These are phyloP conservation scores for Mollisiaceae sp. DNA, from an alignment of 2,329 filamentous ascomycete species.

Conservation along the genomic window DNA sequence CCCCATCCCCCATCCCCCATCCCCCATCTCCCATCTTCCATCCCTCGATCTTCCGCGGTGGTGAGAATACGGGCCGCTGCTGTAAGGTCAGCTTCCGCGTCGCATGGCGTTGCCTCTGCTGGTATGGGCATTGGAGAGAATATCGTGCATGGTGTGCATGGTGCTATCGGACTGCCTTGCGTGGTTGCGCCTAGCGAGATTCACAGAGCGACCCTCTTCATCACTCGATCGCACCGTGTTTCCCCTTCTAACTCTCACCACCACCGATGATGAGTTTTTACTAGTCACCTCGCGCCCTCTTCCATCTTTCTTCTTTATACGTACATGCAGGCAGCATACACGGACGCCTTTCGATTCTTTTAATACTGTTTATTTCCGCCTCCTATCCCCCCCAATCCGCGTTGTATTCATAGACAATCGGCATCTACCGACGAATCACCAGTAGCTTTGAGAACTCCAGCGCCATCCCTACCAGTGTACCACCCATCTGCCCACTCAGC, in stretches of 20 bases:
- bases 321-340: conserved; percentile 34
- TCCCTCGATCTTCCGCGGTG: background rate
- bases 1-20: background rate
- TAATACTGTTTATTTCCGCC: conserved; percentile 18
- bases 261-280: conserved; percentile 13
- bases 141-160: background rate
- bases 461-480: conserved; percentile 2
- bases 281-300: conserved; percentile 13
- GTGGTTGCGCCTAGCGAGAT: conserved; percentile 2
- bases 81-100: background rate
- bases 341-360: conserved; percentile 34
- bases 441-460: conserved; percentile 9
- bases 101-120: background rate
- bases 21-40: background rate
- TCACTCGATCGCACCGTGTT: conserved; percentile 1
- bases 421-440: conserved; percentile 13
- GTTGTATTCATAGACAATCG: conserved; percentile 7
- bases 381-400: conserved; percentile 4
- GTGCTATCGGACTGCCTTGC: background rate
- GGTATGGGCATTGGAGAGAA: too few species aligned
- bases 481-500: conserved; percentile 7
- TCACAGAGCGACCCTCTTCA: background rate
- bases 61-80: background rate
- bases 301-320: conserved; percentile 20
- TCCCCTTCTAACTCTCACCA: conserved; percentile 18